A percentile compares a stretch with the other conserved stretches of the same genome.
These are phyloP conservation scores for Picochlorum sp. DNA, from an alignment of 139 green algal species.

Conservation along the genomic window DNA sequence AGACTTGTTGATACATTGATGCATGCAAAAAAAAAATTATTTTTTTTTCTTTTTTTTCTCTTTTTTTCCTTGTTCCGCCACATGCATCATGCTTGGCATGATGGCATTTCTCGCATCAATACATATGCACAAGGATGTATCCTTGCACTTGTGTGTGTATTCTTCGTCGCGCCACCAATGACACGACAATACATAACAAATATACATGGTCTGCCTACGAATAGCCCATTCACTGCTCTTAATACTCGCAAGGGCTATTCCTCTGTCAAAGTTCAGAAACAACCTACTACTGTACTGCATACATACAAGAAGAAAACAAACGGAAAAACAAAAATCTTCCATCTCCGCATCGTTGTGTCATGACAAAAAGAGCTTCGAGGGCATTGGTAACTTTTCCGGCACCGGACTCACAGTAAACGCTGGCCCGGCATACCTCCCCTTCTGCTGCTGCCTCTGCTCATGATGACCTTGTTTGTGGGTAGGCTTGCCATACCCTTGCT, in stretches of 20 bases:
- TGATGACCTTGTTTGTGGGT: background rate
- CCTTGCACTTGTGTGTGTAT: too few species aligned
- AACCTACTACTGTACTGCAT: too few species aligned
- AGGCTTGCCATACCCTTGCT: background rate
- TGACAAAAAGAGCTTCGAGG: conserved; percentile 2
- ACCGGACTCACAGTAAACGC: conserved; percentile 31
- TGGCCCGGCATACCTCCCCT: conserved; percentile 18
- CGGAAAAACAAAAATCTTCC: conserved; percentile 7
- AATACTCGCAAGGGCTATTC: background rate
- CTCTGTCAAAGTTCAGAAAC: background rate
- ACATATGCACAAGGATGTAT: too few species aligned
- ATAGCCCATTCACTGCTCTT: conserved; percentile 2
- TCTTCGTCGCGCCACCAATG: too few species aligned
- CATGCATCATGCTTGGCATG: too few species aligned
- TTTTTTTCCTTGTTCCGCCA: too few species aligned
- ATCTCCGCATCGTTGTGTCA: background rate
- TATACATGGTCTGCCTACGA: too few species aligned
- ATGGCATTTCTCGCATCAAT: too few species aligned
- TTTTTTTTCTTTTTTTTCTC: too few species aligned
- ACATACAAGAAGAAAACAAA: background rate
- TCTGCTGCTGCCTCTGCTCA: background rate
- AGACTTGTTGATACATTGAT: too few species aligned
- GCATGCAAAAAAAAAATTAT: too few species aligned
- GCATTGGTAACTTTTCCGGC: conserved; percentile 25
- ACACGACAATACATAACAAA: too few species aligned